A percentile compares a stretch with the other conserved stretches of the same genome.
Evolutionary conservation across 2,329 filamentous ascomycete species (phyloP).

Genomic region (Didymella pinodella): DNA sequence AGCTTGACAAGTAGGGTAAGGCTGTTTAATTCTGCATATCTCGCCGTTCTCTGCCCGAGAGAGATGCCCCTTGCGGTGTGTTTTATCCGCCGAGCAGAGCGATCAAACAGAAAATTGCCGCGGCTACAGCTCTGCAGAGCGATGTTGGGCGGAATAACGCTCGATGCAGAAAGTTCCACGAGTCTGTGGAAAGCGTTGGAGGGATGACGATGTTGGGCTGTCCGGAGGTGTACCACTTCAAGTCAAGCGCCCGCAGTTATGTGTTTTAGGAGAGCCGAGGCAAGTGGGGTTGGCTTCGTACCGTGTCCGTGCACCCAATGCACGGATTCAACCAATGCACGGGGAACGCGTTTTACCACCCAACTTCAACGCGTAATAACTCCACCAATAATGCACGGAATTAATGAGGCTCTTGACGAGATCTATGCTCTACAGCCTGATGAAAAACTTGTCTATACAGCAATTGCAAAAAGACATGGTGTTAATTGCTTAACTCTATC

Average conservation of each 20-base stretch:
- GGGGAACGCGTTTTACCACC: too few relatives aligned
- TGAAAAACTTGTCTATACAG: too few relatives aligned
- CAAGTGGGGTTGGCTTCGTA: slow-evolving; percentile 30
- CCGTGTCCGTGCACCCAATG: too few relatives aligned
- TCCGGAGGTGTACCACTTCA: slow-evolving; percentile 25
- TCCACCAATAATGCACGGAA: too few relatives aligned
- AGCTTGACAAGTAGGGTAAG: slow-evolving; percentile 10
- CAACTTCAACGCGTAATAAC: too few relatives aligned
- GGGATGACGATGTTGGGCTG: slow-evolving; percentile 27
- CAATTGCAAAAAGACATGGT: too few relatives aligned
- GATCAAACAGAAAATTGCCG: slow-evolving; percentile 5
- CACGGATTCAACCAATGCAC: too few relatives aligned
- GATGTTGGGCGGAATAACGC: slow-evolving; percentile 11
- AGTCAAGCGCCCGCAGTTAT: slow-evolving; percentile 29
- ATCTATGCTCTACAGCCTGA: too few relatives aligned
- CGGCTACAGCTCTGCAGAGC: slow-evolving; percentile 6
- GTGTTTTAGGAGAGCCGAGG: slow-evolving; percentile 29
- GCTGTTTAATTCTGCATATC: not conserved
- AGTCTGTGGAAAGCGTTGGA: slow-evolving; percentile 19
- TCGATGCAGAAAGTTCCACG: slow-evolving; percentile 27
- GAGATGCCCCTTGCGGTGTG: slow-evolving; percentile 14
- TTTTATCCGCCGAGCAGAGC: slow-evolving; percentile 12
- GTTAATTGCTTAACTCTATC: too few relatives aligned
- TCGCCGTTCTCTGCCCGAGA: slow-evolving; percentile 20
- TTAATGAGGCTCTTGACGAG: too few relatives aligned